phyloP scores from a whole-genome alignment of 805 yeast species.

The Candida taoyuanica region DNA sequence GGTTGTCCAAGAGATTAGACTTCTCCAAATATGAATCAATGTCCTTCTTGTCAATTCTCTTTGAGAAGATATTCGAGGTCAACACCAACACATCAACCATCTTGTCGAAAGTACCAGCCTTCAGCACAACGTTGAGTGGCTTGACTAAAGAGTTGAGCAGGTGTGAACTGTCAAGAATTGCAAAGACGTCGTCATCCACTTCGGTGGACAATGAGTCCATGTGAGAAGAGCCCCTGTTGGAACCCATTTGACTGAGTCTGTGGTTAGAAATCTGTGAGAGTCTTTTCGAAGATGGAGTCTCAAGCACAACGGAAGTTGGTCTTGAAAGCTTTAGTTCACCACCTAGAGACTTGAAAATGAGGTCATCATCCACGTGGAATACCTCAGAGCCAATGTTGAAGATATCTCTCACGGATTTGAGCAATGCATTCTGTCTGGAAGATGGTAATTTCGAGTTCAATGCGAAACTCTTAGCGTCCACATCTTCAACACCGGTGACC shows the following conservation, averaged over 20 bases:
- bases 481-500: slow-evolving; percentile 43
- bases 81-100: slow-evolving; percentile 75
- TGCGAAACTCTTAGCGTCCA: slow-evolving; percentile 34
- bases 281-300: slow-evolving; percentile 39
- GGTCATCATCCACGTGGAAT: slow-evolving; percentile 49
- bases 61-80: slow-evolving; percentile 58
- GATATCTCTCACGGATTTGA: slow-evolving; percentile 56
- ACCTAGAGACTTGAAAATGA: slow-evolving; percentile 54
- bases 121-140: slow-evolving; percentile 44
- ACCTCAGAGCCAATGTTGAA: slow-evolving; percentile 57
- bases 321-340: slow-evolving; percentile 31
- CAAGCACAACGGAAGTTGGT: slow-evolving; percentile 44
- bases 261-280: slow-evolving; percentile 34
- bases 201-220: neutral
- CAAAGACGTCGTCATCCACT: slow-evolving; percentile 30
- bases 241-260: slow-evolving; percentile 18
- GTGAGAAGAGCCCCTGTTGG: slow-evolving; percentile 10
- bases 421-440: slow-evolving; percentile 42
- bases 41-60: slow-evolving; percentile 38
- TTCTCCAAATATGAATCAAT: slow-evolving; percentile 35
- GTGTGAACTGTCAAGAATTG: slow-evolving; percentile 28
- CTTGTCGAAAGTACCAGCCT: slow-evolving; percentile 69
- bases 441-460: slow-evolving; percentile 25
- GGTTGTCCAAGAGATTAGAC: slow-evolving; percentile 33
- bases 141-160: slow-evolving; percentile 25